Percentiles rank a stretch among this genome's conserved stretches.
These are phyloP conservation scores for Coelastrella sp. DNA, from an alignment of 139 green algal species.

Conservation along the genomic window DNA sequence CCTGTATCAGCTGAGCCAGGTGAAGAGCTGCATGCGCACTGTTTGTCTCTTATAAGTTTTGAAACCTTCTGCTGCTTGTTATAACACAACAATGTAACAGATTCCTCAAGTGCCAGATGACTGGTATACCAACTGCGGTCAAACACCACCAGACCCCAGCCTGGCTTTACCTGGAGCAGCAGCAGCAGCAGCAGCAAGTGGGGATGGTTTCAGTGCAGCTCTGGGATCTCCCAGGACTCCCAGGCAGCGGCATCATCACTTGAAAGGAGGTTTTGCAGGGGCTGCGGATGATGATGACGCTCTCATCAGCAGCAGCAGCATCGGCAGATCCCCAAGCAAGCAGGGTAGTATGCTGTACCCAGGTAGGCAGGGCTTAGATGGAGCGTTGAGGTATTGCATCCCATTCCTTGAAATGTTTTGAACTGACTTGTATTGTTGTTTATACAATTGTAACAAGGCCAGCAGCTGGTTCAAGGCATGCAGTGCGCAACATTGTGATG, in stretches of 20 bases:
- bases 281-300: too few species aligned
- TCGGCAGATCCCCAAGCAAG: not conserved
- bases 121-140: slow-evolving; percentile 37
- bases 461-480: too few species aligned
- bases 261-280: too few species aligned
- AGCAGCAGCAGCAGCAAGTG: slow-evolving; percentile 29
- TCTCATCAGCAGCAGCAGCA: slow-evolving; percentile 25
- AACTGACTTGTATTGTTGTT: too few species aligned
- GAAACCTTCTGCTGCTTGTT: not conserved
- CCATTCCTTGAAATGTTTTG: too few species aligned
- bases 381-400: too few species aligned
- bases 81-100: not conserved
- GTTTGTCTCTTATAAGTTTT: not conserved
- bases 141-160: not conserved
- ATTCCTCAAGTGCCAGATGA: slow-evolving; percentile 35
- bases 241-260: slow-evolving; percentile 2
- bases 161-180: not conserved
- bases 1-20: too few species aligned
- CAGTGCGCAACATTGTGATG: too few species aligned
- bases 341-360: not conserved
- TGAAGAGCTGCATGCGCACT: too few species aligned
- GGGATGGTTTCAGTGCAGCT: not conserved
- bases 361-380: not conserved
- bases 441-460: too few species aligned
- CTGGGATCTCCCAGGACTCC: not conserved